Evolutionary conservation across 2,329 filamentous ascomycete species (phyloP).

Genomic region (Botrytis squamosa): DNA sequence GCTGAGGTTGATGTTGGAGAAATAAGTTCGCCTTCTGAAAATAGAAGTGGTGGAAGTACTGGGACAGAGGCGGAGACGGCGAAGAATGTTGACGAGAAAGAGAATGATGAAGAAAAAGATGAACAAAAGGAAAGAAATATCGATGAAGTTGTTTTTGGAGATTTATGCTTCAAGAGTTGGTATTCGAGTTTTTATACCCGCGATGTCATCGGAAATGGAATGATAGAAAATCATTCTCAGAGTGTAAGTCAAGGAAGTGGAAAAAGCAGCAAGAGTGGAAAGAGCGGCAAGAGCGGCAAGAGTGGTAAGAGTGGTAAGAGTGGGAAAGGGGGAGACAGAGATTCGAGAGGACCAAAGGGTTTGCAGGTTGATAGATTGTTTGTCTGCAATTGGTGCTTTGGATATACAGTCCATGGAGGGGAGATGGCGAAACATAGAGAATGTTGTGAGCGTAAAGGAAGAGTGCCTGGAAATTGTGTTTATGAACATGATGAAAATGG

Average conservation of each 20-base stretch:
- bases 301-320: constrained; percentile 2
- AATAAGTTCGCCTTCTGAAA: neutral
- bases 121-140: constrained; percentile 66
- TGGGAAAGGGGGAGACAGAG: neutral
- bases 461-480: constrained; percentile 65
- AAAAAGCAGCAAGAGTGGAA: constrained; percentile 1
- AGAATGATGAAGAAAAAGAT: neutral
- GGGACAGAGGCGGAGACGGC: neutral
- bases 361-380: constrained; percentile 66
- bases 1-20: neutral
- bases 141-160: constrained; percentile 80
- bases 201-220: constrained; percentile 58
- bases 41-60: neutral
- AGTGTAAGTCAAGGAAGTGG: constrained; percentile 13
- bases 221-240: constrained; percentile 15
- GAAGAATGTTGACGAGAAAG: neutral
- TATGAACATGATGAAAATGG: constrained; percentile 56
- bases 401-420: constrained; percentile 70
- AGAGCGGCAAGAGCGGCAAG: neutral
- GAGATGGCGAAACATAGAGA: constrained; percentile 59
- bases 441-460: constrained; percentile 53
- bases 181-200: constrained; percentile 88
- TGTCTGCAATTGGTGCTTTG: constrained; percentile 92
- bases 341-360: neutral
- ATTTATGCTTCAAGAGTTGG: constrained; percentile 84